phyloP scores from a whole-genome alignment of 2,329 filamentous ascomycete species.

The Ceratocystis cubensis region DNA sequence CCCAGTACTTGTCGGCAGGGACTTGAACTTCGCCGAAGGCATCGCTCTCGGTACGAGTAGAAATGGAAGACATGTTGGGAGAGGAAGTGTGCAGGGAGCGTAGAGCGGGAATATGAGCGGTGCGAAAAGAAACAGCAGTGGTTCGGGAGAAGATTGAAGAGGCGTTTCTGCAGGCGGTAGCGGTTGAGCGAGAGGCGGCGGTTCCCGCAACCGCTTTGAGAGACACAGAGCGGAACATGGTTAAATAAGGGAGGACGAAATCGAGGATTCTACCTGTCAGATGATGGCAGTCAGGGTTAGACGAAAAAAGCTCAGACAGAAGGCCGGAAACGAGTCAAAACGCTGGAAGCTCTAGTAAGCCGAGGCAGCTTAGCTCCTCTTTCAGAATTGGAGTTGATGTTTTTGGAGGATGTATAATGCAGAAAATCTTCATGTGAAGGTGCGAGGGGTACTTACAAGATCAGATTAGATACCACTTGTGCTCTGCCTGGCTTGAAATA shows the following conservation, averaged over 20 bases:
- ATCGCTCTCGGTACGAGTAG: conserved; percentile 76
- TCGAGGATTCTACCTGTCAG: conserved; percentile 17
- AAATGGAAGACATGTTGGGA: conserved; percentile 34
- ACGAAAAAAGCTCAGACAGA: conserved; percentile 15
- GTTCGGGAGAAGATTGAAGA: conserved; percentile 9
- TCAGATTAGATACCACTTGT: not conserved
- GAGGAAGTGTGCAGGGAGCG: conserved; percentile 34
- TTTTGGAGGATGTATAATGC: not conserved
- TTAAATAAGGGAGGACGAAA: conserved; percentile 10
- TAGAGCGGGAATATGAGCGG: conserved; percentile 16
- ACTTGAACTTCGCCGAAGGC: conserved; percentile 97
- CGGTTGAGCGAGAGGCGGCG: conserved; percentile 10
- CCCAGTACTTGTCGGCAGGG: conserved; percentile 90
- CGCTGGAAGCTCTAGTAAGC: conserved; percentile 7
- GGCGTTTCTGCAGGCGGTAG: conserved; percentile 4
- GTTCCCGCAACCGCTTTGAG: conserved; percentile 16
- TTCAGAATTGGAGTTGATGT: conserved; percentile 7
- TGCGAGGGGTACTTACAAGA: conserved; percentile 1
- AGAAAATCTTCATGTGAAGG: not conserved
- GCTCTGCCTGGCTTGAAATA: not conserved
- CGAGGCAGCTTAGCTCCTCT: conserved; percentile 8
- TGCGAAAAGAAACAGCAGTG: conserved; percentile 8
- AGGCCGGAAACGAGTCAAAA: conserved; percentile 12
- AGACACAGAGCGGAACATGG: conserved; percentile 21
- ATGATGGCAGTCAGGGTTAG: conserved; percentile 13